Percentiles rank a stretch among this genome's conserved stretches.
phyloP scores from a whole-genome alignment of 1,139 yeast species.

The Hyphopichia khmerensis region DNA sequence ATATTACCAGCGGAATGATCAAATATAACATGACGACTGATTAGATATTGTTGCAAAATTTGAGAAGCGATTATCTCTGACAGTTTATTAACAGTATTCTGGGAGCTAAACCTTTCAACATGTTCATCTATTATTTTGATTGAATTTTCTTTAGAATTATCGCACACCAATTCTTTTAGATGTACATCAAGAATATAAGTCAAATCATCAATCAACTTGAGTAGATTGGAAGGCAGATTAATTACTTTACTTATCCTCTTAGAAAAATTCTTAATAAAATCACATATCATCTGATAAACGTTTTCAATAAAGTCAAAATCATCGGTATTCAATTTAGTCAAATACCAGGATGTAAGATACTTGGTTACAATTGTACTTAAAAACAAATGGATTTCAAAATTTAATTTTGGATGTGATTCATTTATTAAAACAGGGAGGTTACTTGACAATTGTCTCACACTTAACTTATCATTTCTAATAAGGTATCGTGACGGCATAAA shows the following conservation, averaged over 20 bases:
- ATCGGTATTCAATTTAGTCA: slow-evolving; percentile 37
- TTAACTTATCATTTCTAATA: slow-evolving; percentile 21
- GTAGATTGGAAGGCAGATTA: slow-evolving; percentile 8
- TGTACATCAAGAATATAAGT: slow-evolving; percentile 28
- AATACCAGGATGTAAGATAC: slow-evolving; percentile 42
- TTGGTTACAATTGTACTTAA: slow-evolving; percentile 32
- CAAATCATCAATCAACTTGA: slow-evolving; percentile 23
- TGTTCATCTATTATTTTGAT: slow-evolving; percentile 16
- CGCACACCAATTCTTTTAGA: slow-evolving; percentile 18
- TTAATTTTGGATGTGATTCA: slow-evolving; percentile 20
- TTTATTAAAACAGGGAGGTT: slow-evolving; percentile 27
- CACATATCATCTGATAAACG: slow-evolving; percentile 32
- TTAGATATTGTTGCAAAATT: not conserved
- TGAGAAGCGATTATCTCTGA: not conserved
- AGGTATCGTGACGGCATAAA: slow-evolving; percentile 34
- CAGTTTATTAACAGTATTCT: not conserved
- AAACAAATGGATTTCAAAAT: slow-evolving; percentile 39
- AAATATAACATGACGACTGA: not conserved
- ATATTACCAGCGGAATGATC: not conserved
- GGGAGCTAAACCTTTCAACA: no score
- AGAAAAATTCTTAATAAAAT: slow-evolving; percentile 25
- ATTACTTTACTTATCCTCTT: slow-evolving; percentile 16
- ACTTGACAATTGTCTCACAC: slow-evolving; percentile 24
- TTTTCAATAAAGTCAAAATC: slow-evolving; percentile 32
- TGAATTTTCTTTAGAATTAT: slow-evolving; percentile 8